phyloP scores from a whole-genome alignment of 495 filamentous ascomycete genomes.

The Bombardia bombarda region DNA sequence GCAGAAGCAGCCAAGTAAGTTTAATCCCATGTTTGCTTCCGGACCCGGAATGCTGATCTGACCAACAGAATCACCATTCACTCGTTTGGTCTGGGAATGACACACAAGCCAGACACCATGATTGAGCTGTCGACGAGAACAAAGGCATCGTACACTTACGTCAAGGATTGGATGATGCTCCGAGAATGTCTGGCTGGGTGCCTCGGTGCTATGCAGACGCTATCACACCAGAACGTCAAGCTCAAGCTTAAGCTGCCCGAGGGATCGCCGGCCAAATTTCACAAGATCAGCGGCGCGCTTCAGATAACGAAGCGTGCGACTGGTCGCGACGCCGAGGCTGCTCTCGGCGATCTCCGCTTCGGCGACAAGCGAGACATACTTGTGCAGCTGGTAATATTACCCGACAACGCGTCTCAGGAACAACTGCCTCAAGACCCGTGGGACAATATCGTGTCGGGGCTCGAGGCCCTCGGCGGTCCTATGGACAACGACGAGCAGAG shows the following conservation, averaged over 20 bases:
- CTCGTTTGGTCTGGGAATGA: slow-evolving; percentile 92
- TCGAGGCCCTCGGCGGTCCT: slow-evolving; percentile 91
- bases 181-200: slow-evolving; percentile 95
- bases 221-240: slow-evolving; percentile 98
- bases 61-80: slow-evolving; percentile 76
- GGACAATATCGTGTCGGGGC: slow-evolving; percentile 92
- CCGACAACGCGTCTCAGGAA: slow-evolving; percentile 81
- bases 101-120: slow-evolving; percentile 98
- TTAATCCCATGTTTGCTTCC: neutral
- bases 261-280: slow-evolving; percentile 94
- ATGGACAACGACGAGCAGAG: slow-evolving; percentile 82
- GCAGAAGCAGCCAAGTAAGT: slow-evolving; percentile 94
- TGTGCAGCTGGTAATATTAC: slow-evolving; percentile 87
- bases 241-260: slow-evolving; percentile 91
- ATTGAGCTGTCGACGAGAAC: slow-evolving; percentile 93
- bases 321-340: slow-evolving; percentile 88
- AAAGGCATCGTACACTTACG: slow-evolving; percentile 95
- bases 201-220: slow-evolving; percentile 84
- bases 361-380: slow-evolving; percentile 97
- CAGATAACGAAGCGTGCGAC: slow-evolving; percentile 98
- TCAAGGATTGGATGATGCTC: slow-evolving; percentile 99
- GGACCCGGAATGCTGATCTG: slow-evolving; percentile 5
- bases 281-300: slow-evolving; percentile 95
- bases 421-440: slow-evolving; percentile 86
- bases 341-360: slow-evolving; percentile 87